phyloP scores from a whole-genome alignment of 768 basidiomycete species.

The Pisolithus tinctorius region DNA sequence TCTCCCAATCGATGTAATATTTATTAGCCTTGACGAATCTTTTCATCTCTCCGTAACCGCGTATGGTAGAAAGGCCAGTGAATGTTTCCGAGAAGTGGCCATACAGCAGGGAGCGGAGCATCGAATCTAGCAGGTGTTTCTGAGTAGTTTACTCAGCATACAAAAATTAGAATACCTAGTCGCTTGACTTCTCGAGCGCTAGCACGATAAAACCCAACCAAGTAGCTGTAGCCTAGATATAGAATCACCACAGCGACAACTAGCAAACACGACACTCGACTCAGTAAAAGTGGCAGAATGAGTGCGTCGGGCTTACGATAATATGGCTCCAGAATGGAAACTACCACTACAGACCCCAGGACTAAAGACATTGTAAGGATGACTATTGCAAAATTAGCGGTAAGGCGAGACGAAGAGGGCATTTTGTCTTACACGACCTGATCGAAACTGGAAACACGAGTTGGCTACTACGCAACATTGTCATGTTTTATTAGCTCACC shows the following conservation, averaged over 20 bases:
- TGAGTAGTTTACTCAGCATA: not conserved
- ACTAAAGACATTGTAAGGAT: slow-evolving; percentile 45
- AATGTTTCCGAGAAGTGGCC: slow-evolving; percentile 74
- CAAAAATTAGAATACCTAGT: slow-evolving; percentile 22
- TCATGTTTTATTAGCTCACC: slow-evolving; percentile 27
- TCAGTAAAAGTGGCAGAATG: not conserved
- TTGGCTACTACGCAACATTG: not conserved
- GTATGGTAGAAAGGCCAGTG: slow-evolving; percentile 62
- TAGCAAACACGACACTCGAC: slow-evolving; percentile 11
- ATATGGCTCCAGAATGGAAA: slow-evolving; percentile 55
- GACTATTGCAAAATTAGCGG: slow-evolving; percentile 27
- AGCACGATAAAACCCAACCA: slow-evolving; percentile 61
- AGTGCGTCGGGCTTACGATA: slow-evolving; percentile 40
- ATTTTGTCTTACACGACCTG: slow-evolving; percentile 37
- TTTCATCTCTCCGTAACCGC: slow-evolving; percentile 59
- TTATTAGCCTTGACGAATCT: slow-evolving; percentile 62
- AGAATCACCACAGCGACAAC: slow-evolving; percentile 51
- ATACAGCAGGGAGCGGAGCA: slow-evolving; percentile 69
- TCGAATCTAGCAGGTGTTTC: slow-evolving; percentile 39
- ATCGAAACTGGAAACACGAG: slow-evolving; percentile 38
- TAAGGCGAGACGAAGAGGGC: not conserved
- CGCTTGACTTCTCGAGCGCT: slow-evolving; percentile 71
- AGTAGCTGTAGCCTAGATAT: slow-evolving; percentile 55
- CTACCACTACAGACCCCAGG: slow-evolving; percentile 45
- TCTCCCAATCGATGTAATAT: slow-evolving; percentile 65